These are phyloP conservation scores for Geosiphon pyriformis DNA, from an alignment of 192 early-diverging fungal species.

Conservation along the genomic window DNA sequence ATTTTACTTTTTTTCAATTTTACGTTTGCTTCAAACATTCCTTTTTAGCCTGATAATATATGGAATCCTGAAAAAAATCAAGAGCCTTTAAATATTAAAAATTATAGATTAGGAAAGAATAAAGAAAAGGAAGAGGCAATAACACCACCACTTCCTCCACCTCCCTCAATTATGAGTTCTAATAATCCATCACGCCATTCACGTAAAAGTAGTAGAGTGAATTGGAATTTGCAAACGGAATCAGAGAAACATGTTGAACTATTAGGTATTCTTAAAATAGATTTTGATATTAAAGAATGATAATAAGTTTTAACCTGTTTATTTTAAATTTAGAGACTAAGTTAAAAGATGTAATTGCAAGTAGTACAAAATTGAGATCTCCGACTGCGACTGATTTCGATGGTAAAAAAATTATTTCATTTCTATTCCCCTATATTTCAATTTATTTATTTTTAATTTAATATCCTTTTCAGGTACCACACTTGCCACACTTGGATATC, in stretches of 20 bases:
- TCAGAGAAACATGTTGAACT: constrained; percentile 11
- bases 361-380: not conserved
- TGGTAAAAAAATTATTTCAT: not conserved
- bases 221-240: not conserved
- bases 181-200: constrained; percentile 1
- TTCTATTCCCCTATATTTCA: not conserved
- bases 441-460: not conserved
- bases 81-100: not conserved
- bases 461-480: not conserved
- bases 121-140: not conserved
- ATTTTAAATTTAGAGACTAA: not conserved
- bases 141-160: not conserved
- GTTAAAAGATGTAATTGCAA: not conserved
- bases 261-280: not conserved
- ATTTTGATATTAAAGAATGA: not conserved
- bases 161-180: not conserved
- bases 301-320: not conserved
- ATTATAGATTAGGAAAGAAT: not conserved
- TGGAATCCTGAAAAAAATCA: not conserved
- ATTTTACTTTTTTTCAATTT: no score
- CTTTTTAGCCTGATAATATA: not conserved
- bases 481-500: not conserved
- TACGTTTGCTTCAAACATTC: no score
- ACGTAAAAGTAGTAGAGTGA: not conserved
- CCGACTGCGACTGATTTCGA: not conserved